Percentiles rank a stretch among this genome's conserved stretches.
Evolutionary conservation across 164 flowering plant species (phyloP).

Genomic region (Piper longum): DNA sequence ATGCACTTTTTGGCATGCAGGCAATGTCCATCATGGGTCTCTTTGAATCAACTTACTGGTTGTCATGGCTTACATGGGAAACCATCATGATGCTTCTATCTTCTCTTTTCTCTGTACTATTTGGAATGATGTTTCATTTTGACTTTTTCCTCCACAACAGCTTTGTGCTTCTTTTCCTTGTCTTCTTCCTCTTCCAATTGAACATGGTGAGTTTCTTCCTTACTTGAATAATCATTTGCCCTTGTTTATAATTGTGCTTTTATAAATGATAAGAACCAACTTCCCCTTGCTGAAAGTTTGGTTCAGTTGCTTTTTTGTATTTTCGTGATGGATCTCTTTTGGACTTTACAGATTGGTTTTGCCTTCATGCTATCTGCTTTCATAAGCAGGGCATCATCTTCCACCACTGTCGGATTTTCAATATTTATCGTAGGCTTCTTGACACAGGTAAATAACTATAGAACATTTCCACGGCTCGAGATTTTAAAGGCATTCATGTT

Average conservation of each 20-base stretch:
- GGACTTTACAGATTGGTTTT: conserved; percentile 40
- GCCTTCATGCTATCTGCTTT: conserved; percentile 86
- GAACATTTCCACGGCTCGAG: background rate
- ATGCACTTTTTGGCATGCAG: conserved; percentile 23
- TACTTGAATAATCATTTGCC: background rate
- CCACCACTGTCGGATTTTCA: conserved; percentile 74
- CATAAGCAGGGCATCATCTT: conserved; percentile 72
- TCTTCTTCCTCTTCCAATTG: conserved; percentile 82
- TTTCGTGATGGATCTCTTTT: conserved; percentile 8
- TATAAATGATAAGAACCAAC: no score
- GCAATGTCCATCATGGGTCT: conserved; percentile 95
- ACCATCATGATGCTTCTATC: conserved; percentile 47
- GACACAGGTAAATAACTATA: conserved; percentile 42
- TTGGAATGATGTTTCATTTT: conserved; percentile 93
- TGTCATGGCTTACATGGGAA: conserved; percentile 96
- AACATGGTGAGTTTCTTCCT: conserved; percentile 58
- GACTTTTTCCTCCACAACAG: conserved; percentile 80
- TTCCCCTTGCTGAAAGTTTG: no score
- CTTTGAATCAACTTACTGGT: conserved; percentile 91
- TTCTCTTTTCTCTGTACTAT: conserved; percentile 59
- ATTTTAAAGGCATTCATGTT: conserved; percentile 6
- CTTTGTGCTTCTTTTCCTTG: conserved; percentile 58
- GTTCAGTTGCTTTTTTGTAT: background rate
- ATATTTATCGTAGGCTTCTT: conserved; percentile 68
- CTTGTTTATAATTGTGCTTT: no score